These are phyloP conservation scores for Rosa hybrid DNA, from an alignment of 331 rosid species.

Conservation along the genomic window DNA sequence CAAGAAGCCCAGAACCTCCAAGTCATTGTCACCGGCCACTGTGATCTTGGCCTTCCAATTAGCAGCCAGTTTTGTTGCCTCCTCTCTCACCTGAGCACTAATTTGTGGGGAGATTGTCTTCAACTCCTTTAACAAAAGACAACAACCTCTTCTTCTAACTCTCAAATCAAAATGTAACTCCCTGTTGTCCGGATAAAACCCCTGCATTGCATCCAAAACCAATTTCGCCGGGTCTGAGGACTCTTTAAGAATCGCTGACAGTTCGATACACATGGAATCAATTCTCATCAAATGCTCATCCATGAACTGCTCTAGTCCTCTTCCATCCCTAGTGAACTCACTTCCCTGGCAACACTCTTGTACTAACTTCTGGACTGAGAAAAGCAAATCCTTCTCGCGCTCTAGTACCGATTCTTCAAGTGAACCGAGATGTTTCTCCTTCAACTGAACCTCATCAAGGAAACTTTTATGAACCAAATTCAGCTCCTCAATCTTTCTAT, in stretches of 20 bases:
- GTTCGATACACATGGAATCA: not conserved
- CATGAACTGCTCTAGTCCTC: not conserved
- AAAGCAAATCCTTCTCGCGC: not conserved
- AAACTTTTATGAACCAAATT: not conserved
- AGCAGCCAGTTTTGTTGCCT: not conserved
- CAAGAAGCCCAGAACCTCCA: conserved; percentile 4
- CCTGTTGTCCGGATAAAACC: not conserved
- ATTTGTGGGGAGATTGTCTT: not conserved
- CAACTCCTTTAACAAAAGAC: not conserved
- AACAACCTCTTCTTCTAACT: not conserved
- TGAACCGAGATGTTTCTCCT: conserved; percentile 2
- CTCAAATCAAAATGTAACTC: not conserved
- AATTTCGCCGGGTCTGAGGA: conserved; percentile 15
- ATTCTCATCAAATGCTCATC: not conserved
- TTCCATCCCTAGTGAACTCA: not conserved
- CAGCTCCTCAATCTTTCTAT: conserved; percentile 2
- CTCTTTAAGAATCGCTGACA: not conserved
- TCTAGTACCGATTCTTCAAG: not conserved
- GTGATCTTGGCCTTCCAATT: conserved; percentile 9
- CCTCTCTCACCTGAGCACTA: not conserved
- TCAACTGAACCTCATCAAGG: conserved; percentile 16
- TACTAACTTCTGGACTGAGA: not conserved
- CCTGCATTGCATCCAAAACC: conserved; percentile 16
- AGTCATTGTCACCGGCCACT: not conserved
- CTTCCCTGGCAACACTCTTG: not conserved